Base-by-base conservation (phyloP, 1,139 yeast genomes). In the Yamadazyma siamensis region DNA sequence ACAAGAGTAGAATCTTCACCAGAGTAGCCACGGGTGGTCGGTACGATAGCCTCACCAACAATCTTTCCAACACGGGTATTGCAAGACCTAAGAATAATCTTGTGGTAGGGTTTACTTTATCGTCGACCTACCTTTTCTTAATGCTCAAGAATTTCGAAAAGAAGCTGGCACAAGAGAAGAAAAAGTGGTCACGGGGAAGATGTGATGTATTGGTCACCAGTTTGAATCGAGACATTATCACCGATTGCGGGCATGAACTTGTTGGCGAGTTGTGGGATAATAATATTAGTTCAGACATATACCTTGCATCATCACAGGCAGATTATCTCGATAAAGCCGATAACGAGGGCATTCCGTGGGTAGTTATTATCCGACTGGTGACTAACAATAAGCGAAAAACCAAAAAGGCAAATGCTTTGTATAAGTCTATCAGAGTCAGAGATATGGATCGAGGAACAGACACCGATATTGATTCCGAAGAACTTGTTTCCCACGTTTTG, bases 1-100 rank as follows among this genome's bases (percentile, higher is more conserved):
- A 78, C 9, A 71, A 66, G 39, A 58, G 49, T 26, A 53, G 67
- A 28, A 49, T 59, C 13, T 55, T 45, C 28, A 52, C 71, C 0
- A 54, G 89, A 25, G 59, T 86, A 25, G 94, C 94, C 9, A 91
- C 94, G 1, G 98, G 98, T 27, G 98, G 98, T 2, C 64, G 98
- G 30, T 91, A 87, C 49, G 97, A 91, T 49, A 71, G 79, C 12
- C 71, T 86, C 38, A 73, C 87, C 0, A 75, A 54, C 27, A 53
- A 52, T 13, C 59, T 56, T 21, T 45, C 63, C 10, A 36, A 36
- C 21, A 40, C 34, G 11, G 41, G 40, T 3, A 10, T 39, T 3
- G 13, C 34, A 2, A 55, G 54, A 22, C 35, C 47, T 5, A 47
- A 43, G 5, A 59, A 62, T 3, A 64, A 65, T 0, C 74, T 74